Conservation (phyloP, 2,329 filamentous ascomycete species). For the Acarospora socialis region DNA sequence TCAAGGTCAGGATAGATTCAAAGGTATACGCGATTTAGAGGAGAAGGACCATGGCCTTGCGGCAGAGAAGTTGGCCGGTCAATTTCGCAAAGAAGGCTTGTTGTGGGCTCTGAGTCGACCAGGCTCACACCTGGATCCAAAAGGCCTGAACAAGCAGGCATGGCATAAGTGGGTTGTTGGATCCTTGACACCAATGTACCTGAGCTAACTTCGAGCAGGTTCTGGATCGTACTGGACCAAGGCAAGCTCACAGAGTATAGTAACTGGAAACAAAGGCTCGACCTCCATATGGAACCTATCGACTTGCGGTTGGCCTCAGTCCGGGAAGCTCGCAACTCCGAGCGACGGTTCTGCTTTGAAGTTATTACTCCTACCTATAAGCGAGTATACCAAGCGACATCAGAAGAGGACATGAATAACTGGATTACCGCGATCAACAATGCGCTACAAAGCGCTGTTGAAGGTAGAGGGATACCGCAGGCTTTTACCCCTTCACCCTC, state of each 20-base stretch:
- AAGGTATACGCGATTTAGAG: slow-evolving; percentile 82
- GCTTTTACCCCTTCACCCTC: slow-evolving; percentile 31
- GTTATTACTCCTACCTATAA: slow-evolving; percentile 95
- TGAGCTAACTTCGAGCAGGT: slow-evolving; percentile 40
- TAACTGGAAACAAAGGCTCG: slow-evolving; percentile 96
- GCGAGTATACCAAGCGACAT: slow-evolving; percentile 91
- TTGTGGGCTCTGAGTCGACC: slow-evolving; percentile 89
- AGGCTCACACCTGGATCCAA: slow-evolving; percentile 87
- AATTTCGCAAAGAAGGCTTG: slow-evolving; percentile 81
- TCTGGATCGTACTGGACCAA: slow-evolving; percentile 97
- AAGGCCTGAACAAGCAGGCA: slow-evolving; percentile 87
- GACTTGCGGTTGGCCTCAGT: slow-evolving; percentile 95
- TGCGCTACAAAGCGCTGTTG: slow-evolving; percentile 86
- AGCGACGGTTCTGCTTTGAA: slow-evolving; percentile 93
- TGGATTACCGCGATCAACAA: slow-evolving; percentile 98
- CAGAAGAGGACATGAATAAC: slow-evolving; percentile 92
- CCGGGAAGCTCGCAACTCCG: slow-evolving; percentile 83
- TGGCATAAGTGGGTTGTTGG: slow-evolving; percentile 77
- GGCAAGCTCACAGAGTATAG: slow-evolving; percentile 96
- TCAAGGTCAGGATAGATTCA: slow-evolving; percentile 51
- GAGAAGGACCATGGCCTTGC: slow-evolving; percentile 53
- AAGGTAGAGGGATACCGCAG: slow-evolving; percentile 50
- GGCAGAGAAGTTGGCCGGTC: slow-evolving; percentile 42
- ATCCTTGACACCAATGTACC: slow-evolving; percentile 1
- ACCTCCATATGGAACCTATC: slow-evolving; percentile 95